Evolutionary conservation across 441 rosid species (phyloP), one percentile per base, ranked within the genome.

Genomic region (California macrophylla): DNA sequence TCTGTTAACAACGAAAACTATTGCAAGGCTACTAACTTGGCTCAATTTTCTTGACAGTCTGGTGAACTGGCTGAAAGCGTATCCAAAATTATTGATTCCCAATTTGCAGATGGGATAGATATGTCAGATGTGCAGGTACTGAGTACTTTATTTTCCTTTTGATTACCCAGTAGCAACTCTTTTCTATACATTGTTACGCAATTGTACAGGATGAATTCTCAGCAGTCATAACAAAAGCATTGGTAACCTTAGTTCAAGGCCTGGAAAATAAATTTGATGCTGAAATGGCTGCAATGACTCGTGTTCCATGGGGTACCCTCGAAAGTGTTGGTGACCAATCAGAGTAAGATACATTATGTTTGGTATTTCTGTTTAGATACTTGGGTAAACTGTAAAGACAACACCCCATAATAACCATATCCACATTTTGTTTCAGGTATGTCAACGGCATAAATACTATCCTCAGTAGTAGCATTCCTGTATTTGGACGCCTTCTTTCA

Each of bases 261-360:
- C 72, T 95, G 72, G 99, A 95, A 85, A 90, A 93, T 40, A 95
- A 90, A 78, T 95, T 95, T 79, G 99, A 95, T 83, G 76, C 82
- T 72, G 98, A 95, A 87, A 92, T 95, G 97, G 95, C 91, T 68
- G 87, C 84, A 63, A 95, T 95, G 99, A 84, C 97, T 64, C 95
- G 98, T 76, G 95, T 95, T 75, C 91, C 90, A 68, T 95, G 99
- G 99, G 86, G 86, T 67, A 89, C 92, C 74, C 97, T 95, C 77
- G 99, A 95, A 81, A 89, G 98, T 79, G 99, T 94, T 52, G 99
- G 98, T 64, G 98, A 94, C 81, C 99, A 94, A 76, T 94, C 99
- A 66, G 91, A 82, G 99, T 94, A 82, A 84, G 88, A 73, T 56
- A 32, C 60, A 60, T 66, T 74, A 40, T 24, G 1, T 21, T 69